Percentiles rank a stretch among this genome's conserved stretches.
phyloP scores from a whole-genome alignment of 2,329 filamentous ascomycete genomes.

The Hymenoscyphus salicellus region DNA sequence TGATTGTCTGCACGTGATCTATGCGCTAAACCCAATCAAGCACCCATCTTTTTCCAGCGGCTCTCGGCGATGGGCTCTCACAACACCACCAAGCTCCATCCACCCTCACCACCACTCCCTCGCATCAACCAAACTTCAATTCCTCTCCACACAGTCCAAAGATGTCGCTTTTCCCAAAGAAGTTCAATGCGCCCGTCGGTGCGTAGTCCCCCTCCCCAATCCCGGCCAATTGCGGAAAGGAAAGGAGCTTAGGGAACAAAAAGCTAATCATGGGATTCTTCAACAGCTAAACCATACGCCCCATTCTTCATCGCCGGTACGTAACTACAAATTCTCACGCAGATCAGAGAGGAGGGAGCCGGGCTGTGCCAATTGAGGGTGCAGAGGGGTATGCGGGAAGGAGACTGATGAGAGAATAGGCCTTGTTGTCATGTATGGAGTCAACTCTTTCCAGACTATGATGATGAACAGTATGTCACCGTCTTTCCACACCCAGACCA shows the following conservation, averaged over 20 bases:
- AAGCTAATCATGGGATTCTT: constrained; percentile 13
- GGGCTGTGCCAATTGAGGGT: background rate
- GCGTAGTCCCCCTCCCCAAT: constrained; percentile 43
- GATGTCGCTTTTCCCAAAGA: constrained; percentile 81
- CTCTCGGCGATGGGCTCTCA: constrained; percentile 17
- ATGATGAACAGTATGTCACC: constrained; percentile 75
- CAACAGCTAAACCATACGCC: constrained; percentile 79
- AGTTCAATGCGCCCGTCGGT: constrained; percentile 77
- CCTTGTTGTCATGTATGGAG: constrained; percentile 81
- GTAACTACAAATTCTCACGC: constrained; percentile 37
- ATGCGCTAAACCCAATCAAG: background rate
- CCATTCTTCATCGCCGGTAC: constrained; percentile 95
- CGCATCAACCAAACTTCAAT: constrained; percentile 30
- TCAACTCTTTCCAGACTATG: constrained; percentile 77
- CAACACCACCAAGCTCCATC: constrained; percentile 15
- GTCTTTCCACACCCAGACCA: background rate
- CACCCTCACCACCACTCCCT: constrained; percentile 12
- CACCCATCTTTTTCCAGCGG: constrained; percentile 11
- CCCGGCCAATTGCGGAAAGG: background rate
- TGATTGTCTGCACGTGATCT: constrained; percentile 6
- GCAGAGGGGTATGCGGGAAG: background rate
- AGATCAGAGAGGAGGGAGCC: background rate
- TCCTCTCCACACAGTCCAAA: constrained; percentile 46
- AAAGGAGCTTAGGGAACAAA: background rate
- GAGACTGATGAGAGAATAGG: constrained; percentile 49